A percentile compares a stretch with the other conserved stretches of the same genome.
These are phyloP conservation scores for Myrmaecium sp. DNA, from an alignment of 2,329 filamentous ascomycete species.

Conservation along the genomic window DNA sequence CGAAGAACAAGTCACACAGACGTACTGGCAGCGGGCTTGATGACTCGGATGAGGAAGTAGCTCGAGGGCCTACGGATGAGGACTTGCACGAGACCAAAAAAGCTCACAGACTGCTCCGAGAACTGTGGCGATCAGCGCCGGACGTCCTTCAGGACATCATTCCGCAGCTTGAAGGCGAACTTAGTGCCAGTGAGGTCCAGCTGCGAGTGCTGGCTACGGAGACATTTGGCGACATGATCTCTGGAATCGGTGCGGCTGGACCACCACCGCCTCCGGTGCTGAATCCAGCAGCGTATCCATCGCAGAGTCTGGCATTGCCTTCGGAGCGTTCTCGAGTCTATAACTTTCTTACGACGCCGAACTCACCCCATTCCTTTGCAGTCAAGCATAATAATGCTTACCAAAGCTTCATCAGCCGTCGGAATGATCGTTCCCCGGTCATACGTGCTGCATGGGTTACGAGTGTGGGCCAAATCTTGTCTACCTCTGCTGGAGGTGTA, in stretches of 20 bases:
- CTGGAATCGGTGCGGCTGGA: slow-evolving; percentile 82
- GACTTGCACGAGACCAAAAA: slow-evolving; percentile 80
- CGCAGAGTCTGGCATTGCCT: slow-evolving; percentile 36
- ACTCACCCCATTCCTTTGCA: slow-evolving; percentile 77
- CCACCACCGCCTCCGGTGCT: slow-evolving; percentile 55
- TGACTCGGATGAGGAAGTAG: slow-evolving; percentile 26
- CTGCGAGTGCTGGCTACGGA: slow-evolving; percentile 79
- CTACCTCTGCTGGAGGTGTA: slow-evolving; percentile 82
- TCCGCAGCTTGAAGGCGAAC: slow-evolving; percentile 80
- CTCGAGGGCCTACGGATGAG: slow-evolving; percentile 54
- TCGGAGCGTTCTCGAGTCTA: slow-evolving; percentile 19
- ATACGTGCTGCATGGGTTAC: slow-evolving; percentile 80
- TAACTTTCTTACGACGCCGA: slow-evolving; percentile 60
- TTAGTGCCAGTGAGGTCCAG: slow-evolving; percentile 77
- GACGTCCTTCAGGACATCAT: slow-evolving; percentile 83
- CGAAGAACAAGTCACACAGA: slow-evolving; percentile 32
- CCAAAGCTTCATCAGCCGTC: slow-evolving; percentile 66
- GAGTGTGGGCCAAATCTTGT: slow-evolving; percentile 66
- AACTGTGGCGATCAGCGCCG: slow-evolving; percentile 85
- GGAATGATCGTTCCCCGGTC: slow-evolving; percentile 67
- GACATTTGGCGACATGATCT: slow-evolving; percentile 86
- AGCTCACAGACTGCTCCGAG: slow-evolving; percentile 73
- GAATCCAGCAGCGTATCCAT: slow-evolving; percentile 76
- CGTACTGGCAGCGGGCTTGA: slow-evolving; percentile 16
- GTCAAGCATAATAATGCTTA: slow-evolving; percentile 67